Base-by-base conservation (phyloP, 345 rosid genomes). In the Zanthoxylum bungeanum region DNA sequence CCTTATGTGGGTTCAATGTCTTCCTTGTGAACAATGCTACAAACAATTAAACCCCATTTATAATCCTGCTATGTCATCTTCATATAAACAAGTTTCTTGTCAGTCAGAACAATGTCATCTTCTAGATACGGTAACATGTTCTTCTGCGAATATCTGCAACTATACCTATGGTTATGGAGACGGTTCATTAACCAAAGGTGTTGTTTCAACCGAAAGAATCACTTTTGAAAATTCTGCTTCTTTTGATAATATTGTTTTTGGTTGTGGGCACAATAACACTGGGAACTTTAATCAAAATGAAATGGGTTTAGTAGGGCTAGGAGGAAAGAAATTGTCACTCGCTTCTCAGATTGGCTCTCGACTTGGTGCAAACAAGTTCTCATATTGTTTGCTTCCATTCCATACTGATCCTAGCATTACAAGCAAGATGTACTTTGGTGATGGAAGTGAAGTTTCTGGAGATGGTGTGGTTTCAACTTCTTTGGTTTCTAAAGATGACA, bases 1-100 rank as follows among this genome's bases (percentile, higher is more conserved):
- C 27, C 83, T 82, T 21, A 14, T 75, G 49, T 83, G 86, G 86
- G 52, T 78, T 7, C 84, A 80, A 58, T 83, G 86, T 58, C 27
- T 24, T 42, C 83, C 81, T 11, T 83, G 86, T 73, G 19, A 34
- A 7, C 61, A 36, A 16, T 80, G 84, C 52, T 83, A 59, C 58
- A 9, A 69, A 19, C 86, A 80, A 37, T 14, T 3, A 1, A 33
- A 22, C 0, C 82, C 84, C 2, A 17, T 77, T 30, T 77, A 46
- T 2, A 59, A 83, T 40, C 82, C 82, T 1, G 2, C 40, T 1
- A 2, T 14, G 6, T 83, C 84, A 4, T 66, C 73, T 0, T 64
- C 82, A 1, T 79, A 68, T 22, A 14, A 14, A 1, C 42, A 16
- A 0, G 34, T 80, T 16, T 4, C 72, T 7, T 80, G 80, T 62